Conservation (phyloP, 2,329 filamentous ascomycete genomes). For the Talaromyces atroroseus region DNA sequence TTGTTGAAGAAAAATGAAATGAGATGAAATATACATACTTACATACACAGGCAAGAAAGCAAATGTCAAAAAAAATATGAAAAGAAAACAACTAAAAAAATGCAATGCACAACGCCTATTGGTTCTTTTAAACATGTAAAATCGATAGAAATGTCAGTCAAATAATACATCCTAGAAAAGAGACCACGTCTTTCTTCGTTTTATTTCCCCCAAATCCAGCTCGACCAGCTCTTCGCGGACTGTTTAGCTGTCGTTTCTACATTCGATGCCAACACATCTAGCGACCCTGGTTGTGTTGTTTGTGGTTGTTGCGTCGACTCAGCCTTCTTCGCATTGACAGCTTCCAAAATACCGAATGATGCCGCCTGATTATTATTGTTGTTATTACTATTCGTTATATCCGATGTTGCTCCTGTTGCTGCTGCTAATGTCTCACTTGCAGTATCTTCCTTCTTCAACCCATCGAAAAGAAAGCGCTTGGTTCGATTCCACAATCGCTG, state of each 20-base stretch:
- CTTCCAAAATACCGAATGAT: slow-evolving; percentile 28
- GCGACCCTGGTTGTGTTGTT: slow-evolving; percentile 19
- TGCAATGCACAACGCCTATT: slow-evolving; percentile 3
- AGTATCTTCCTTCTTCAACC: slow-evolving; percentile 29
- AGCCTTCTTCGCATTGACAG: slow-evolving; percentile 30
- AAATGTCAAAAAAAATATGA: background rate
- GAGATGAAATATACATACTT: background rate
- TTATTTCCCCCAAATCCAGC: slow-evolving; percentile 36
- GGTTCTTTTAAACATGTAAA: background rate
- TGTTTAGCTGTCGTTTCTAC: slow-evolving; percentile 32
- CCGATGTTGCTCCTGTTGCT: slow-evolving; percentile 8
- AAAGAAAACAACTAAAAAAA: background rate
- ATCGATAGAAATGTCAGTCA: background rate
- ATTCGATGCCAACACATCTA: slow-evolving; percentile 33
- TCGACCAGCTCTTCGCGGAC: slow-evolving; percentile 33
- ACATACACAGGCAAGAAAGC: background rate
- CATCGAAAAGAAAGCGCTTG: slow-evolving; percentile 35
- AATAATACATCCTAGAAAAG: slow-evolving; percentile 1
- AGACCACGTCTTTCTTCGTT: background rate
- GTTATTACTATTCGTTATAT: slow-evolving; percentile 2
- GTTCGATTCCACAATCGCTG: slow-evolving; percentile 34
- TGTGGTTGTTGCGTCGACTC: slow-evolving; percentile 10
- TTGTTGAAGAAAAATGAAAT: background rate
- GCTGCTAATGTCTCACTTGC: background rate
- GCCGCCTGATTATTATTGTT: slow-evolving; percentile 10